A percentile compares a stretch with the other conserved stretches of the same genome.
These are phyloP conservation scores for Penicillium sp. DNA, from an alignment of 2,329 filamentous ascomycete genomes.

Conservation along the genomic window DNA sequence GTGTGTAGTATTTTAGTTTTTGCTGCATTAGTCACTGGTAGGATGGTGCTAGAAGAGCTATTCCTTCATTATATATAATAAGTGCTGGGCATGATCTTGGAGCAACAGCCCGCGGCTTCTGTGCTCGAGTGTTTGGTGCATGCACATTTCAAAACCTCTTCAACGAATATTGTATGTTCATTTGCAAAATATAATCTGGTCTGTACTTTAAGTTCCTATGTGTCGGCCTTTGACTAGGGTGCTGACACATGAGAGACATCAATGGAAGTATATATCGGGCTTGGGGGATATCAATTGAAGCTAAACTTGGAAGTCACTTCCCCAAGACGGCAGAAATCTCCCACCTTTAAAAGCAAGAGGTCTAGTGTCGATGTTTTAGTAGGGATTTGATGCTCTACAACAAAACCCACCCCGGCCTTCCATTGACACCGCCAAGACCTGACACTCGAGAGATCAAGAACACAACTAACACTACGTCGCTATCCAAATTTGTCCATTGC, in stretches of 20 bases:
- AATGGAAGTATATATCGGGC: neutral
- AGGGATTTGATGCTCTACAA: neutral
- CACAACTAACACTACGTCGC: conserved; percentile 5
- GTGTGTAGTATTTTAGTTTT: neutral
- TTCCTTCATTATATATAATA: neutral
- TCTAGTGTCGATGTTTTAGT: neutral
- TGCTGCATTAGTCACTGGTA: neutral
- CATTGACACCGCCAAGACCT: neutral
- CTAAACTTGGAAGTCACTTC: neutral
- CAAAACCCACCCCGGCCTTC: neutral
- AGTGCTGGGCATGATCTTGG: neutral
- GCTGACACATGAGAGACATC: neutral
- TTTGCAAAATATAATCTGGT: neutral
- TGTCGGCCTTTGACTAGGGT: neutral
- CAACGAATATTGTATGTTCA: neutral
- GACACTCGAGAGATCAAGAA: conserved; percentile 2
- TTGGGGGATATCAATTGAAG: neutral
- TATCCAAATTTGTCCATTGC: neutral
- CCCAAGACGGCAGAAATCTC: neutral
- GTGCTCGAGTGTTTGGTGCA: too few species aligned
- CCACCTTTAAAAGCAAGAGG: too few species aligned
- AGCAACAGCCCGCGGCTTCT: neutral
- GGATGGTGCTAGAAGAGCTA: neutral
- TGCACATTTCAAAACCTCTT: neutral
- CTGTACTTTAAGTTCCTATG: neutral